Base-by-base conservation (phyloP, 2,329 filamentous ascomycete genomes). In the Dactylella cylindrospora region DNA sequence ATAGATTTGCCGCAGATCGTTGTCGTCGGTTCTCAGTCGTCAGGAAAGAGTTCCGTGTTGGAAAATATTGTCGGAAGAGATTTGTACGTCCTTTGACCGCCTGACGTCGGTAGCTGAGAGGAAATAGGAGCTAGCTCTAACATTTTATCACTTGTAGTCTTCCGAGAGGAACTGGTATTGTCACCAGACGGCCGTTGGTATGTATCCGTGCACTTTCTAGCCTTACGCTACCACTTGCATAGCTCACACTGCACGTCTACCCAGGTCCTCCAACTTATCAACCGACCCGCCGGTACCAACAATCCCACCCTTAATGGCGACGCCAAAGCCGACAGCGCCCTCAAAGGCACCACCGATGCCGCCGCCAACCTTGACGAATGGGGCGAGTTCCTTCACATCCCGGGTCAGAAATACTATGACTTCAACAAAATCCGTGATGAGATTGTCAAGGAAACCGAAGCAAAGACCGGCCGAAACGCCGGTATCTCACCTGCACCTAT, bases 61-160 rank as follows among this genome's bases (percentile, higher is more conserved):
- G 93, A 98, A 76, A 98, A 98, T 72, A 98, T 98, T 71, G 93
- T 98, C 55, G 93, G 93, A 60, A 83, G 93, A 79, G 93, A 98
- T 77, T 98, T 98, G 91, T 97, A 80, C 78, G 88, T 80, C 57
- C 47, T 40, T 13, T n/a, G n/a, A n/a, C n/a, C n/a, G n/a, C n/a
- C n/a, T n/a, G n/a, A n/a, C n/a, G n/a, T n/a, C n/a, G 44, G 49
- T 35, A 39, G 60, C 60, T 29, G 45, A 13, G 2, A 7, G 20
- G 6, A 3, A 22, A 8, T n/a, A n/a, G n/a, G n/a, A n/a, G n/a
- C n/a, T n/a, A n/a, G n/a, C n/a, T n/a, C n/a, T n/a, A n/a, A n/a
- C n/a, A n/a, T n/a, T n/a, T n/a, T n/a, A n/a, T 45, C 55, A 12
- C 6, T 57, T 64, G 65, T 71, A 97, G 91, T 77, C 79, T 98